Base-by-base conservation (phyloP, 192 early-diverging fungal species). In the Chytriomyces confervae region DNA sequence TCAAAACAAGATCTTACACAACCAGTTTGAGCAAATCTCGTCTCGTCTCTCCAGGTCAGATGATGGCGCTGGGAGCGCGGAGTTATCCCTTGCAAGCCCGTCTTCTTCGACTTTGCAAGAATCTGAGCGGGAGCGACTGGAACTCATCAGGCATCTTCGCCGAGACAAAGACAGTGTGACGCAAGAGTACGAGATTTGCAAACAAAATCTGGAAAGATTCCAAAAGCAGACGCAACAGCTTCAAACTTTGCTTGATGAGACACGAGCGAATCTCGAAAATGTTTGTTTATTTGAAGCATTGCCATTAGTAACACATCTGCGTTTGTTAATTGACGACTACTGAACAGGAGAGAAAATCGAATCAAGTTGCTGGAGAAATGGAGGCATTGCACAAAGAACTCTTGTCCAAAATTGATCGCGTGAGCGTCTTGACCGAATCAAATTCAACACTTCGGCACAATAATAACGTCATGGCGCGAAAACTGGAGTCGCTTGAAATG, bases 1-100 rank as follows among this genome's bases (percentile, higher is more conserved):
- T 7, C 94, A 95, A 78, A 95, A 95, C 83, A 84, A 88, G 50
- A 82, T 93, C 44, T 77, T 94, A n/a, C 87, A 93, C 70, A 82
- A 88, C 45, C 92, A 94, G 70, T 89, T 95, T 66, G 92, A 93
- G 66, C 48, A 63, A 16, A 61, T 79, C 7, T 74, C 63, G 16
- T 20, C 49, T 16, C 78, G 80, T 43, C 61, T 85, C 8, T 7
- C 63, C 5, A 5, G 29, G 29, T 36, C 29, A 36, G 29, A 36
- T 36, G 29, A 36, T 2, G 29, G 29, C 29, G 29, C 29, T 36
- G 29, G 29, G 29, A 36, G 29, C 29, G 0, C 29, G 29, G 29
- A 36, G 29, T 36, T 36, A 36, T 36, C 29, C 29, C 29, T 36
- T 36, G 29, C 29, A 36, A 36, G 29, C 29, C 29, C 29, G 29